These are phyloP conservation scores for Saccharomyces hybrid DNA, from an alignment of 1,139 yeast species.

Conservation along the genomic window DNA sequence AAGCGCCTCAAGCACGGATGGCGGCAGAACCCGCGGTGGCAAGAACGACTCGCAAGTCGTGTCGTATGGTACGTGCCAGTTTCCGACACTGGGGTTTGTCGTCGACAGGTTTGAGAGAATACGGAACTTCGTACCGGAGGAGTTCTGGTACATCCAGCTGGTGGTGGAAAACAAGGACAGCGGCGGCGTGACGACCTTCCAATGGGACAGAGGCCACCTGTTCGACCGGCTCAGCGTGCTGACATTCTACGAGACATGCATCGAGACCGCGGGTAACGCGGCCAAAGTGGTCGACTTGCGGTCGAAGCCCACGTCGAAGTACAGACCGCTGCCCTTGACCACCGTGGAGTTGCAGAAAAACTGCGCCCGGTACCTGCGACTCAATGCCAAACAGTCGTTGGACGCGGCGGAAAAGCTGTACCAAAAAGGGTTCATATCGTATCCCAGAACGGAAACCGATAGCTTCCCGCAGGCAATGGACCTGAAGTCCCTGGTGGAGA, in stretches of 20 bases:
- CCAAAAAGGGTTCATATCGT: constrained; percentile 77
- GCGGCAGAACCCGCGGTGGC: constrained; percentile 23
- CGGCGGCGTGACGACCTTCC: constrained; percentile 29
- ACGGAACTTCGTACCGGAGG: constrained; percentile 61
- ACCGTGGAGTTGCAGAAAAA: constrained; percentile 92
- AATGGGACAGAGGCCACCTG: constrained; percentile 66
- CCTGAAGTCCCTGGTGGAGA: constrained; percentile 47
- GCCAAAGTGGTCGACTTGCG: constrained; percentile 48
- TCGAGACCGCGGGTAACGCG: constrained; percentile 35
- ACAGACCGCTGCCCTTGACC: constrained; percentile 82
- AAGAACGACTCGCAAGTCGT: constrained; percentile 33
- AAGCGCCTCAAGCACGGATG: constrained; percentile 10
- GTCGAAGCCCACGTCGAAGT: constrained; percentile 62
- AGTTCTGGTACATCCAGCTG: constrained; percentile 67
- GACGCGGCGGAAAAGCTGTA: constrained; percentile 83
- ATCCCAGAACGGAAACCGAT: constrained; percentile 97
- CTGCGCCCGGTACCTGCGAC: constrained; percentile 64
- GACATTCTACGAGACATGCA: constrained; percentile 58
- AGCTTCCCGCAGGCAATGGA: constrained; percentile 72
- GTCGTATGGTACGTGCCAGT: constrained; percentile 93
- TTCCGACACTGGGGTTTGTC: constrained; percentile 93
- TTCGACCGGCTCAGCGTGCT: constrained; percentile 66
- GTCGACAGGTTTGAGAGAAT: constrained; percentile 84
- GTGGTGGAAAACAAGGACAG: constrained; percentile 39
- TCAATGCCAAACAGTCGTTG: constrained; percentile 76